These are phyloP conservation scores for Candida fluviatilis DNA, from an alignment of 805 yeast genomes.

Conservation along the genomic window DNA sequence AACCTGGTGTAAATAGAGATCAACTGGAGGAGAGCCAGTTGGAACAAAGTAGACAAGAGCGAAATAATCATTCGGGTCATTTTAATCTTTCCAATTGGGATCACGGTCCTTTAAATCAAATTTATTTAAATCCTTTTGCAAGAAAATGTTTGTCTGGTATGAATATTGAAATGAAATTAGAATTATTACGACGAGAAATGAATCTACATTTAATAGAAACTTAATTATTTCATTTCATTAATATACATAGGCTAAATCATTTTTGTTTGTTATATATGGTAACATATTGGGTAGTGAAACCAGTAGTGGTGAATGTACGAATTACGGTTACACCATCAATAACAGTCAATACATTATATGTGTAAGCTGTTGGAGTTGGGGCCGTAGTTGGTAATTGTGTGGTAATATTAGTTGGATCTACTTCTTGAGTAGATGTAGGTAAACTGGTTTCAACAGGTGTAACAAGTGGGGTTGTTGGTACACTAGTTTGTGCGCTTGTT, in stretches of 20 bases:
- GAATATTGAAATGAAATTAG: constrained; percentile 22
- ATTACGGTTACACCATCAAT: constrained; percentile 9
- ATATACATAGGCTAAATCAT: neutral
- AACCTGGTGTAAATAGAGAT: neutral
- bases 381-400: constrained; percentile 6
- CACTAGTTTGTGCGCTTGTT: neutral
- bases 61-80: neutral
- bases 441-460: constrained; percentile 3
- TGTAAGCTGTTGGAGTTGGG: constrained; percentile 7
- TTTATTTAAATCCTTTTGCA: constrained; percentile 19
- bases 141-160: constrained; percentile 20
- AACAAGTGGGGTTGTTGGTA: constrained; percentile 3
- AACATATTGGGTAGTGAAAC: constrained; percentile 10
- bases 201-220: neutral
- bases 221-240: neutral
- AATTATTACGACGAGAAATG: constrained; percentile 4
- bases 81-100: constrained; percentile 30
- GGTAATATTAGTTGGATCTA: neutral
- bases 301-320: constrained; percentile 11
- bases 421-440: neutral
- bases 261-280: constrained; percentile 3
- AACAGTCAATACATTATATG: constrained; percentile 9
- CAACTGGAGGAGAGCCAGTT: neutral
- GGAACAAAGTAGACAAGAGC: neutral
- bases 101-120: constrained; percentile 23